These are phyloP conservation scores for Cercospora sp. DNA, from an alignment of 2,329 filamentous ascomycete genomes.

Conservation along the genomic window DNA sequence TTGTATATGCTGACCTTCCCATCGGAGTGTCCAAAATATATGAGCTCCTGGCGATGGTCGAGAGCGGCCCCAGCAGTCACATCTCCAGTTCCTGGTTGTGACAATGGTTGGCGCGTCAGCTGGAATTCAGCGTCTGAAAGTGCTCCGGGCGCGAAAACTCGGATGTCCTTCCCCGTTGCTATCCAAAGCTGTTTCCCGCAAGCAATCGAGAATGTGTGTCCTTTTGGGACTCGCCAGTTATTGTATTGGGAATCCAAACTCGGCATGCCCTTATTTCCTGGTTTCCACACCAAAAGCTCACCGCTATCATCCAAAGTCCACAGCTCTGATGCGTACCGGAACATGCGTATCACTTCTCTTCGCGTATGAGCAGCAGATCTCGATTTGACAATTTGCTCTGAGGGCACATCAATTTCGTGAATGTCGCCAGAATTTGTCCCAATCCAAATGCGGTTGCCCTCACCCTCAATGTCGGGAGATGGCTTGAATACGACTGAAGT, in stretches of 20 bases:
- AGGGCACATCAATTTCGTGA: slow-evolving; percentile 79
- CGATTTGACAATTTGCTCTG: slow-evolving; percentile 67
- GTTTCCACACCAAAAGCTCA: slow-evolving; percentile 81
- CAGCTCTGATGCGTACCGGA: slow-evolving; percentile 81
- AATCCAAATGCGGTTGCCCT: slow-evolving; percentile 82
- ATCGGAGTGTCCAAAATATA: slow-evolving; percentile 89
- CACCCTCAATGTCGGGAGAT: slow-evolving; percentile 70
- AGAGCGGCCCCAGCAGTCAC: slow-evolving; percentile 80
- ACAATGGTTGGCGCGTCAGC: slow-evolving; percentile 68
- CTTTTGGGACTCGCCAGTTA: slow-evolving; percentile 74
- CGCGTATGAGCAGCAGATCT: slow-evolving; percentile 73
- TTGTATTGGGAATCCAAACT: slow-evolving; percentile 73
- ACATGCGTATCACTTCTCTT: slow-evolving; percentile 78
- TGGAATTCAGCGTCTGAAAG: slow-evolving; percentile 71
- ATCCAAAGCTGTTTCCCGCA: slow-evolving; percentile 86
- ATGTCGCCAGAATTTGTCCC: slow-evolving; percentile 87
- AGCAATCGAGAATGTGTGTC: slow-evolving; percentile 84
- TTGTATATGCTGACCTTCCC: slow-evolving; percentile 96
- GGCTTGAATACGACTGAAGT: slow-evolving; percentile 85
- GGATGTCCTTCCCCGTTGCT: slow-evolving; percentile 80
- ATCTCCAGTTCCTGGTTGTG: slow-evolving; percentile 74
- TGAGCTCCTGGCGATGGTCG: slow-evolving; percentile 70
- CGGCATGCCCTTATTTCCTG: slow-evolving; percentile 69
- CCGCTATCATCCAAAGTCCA: slow-evolving; percentile 94
- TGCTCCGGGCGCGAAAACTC: slow-evolving; percentile 74